Percentiles rank a stretch among this genome's conserved stretches.
These are phyloP conservation scores for Adiantum capillusveneris DNA, from an alignment of 75 land plant species.

Conservation along the genomic window DNA sequence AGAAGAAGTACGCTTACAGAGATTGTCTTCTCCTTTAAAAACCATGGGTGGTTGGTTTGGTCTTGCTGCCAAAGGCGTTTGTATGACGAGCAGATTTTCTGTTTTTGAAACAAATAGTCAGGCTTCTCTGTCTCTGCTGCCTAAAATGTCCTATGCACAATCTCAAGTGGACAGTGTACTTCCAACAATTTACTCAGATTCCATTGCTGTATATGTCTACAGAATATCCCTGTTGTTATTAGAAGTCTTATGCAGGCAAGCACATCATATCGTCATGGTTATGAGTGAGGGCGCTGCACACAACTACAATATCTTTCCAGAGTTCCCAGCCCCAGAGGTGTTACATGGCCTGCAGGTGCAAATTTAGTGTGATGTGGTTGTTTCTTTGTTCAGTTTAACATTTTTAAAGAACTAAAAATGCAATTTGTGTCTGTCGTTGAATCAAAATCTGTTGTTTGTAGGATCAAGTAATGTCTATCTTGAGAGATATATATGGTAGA, in stretches of 20 bases:
- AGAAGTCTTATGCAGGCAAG: slow-evolving; percentile 72
- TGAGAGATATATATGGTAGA: slow-evolving; percentile 39
- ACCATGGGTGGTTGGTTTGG: slow-evolving; percentile 83
- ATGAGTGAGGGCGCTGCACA: slow-evolving; percentile 57
- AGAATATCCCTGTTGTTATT: slow-evolving; percentile 66
- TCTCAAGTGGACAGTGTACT: slow-evolving; percentile 8
- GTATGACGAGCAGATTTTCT: slow-evolving; percentile 6
- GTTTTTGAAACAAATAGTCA: slow-evolving; percentile 6
- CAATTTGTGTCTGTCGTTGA: too few species aligned
- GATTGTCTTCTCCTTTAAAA: slow-evolving; percentile 40
- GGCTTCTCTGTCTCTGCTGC: slow-evolving; percentile 5
- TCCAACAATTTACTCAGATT: slow-evolving; percentile 55
- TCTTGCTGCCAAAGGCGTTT: slow-evolving; percentile 44
- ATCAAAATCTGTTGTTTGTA: too few species aligned
- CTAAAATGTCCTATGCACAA: slow-evolving; percentile 22
- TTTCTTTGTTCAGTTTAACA: not conserved
- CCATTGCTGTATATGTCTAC: slow-evolving; percentile 66
- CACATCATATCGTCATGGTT: slow-evolving; percentile 51
- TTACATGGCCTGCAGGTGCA: slow-evolving; percentile 86
- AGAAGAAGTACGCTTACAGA: slow-evolving; percentile 47
- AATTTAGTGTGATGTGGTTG: not conserved
- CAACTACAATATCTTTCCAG: slow-evolving; percentile 69
- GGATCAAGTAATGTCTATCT: slow-evolving; percentile 74
- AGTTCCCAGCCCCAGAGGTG: slow-evolving; percentile 95
- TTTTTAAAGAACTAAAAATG: too few species aligned